Percentiles rank a stretch among this genome's conserved stretches.
These are phyloP conservation scores for Ganoderma lucidum DNA, from an alignment of 1,284 basidiomycete species.

Conservation along the genomic window DNA sequence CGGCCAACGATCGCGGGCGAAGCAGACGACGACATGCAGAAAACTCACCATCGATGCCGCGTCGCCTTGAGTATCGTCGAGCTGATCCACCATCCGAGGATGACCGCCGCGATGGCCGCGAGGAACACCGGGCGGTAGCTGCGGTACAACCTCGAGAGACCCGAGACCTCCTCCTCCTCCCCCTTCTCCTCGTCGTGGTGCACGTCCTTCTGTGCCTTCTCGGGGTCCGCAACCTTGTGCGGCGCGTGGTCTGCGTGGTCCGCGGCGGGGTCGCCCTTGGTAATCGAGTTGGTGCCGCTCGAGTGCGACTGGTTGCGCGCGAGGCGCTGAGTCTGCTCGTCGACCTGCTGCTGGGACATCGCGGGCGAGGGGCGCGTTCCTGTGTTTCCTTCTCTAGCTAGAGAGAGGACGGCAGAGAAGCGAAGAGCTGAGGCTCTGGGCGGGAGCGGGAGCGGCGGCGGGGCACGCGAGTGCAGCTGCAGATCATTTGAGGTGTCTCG, in stretches of 20 bases:
- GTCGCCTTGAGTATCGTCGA: conserved; percentile 72
- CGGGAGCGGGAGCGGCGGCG: conserved; percentile 14
- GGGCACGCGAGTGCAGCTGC: conserved; percentile 20
- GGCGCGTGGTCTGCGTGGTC: conserved; percentile 39
- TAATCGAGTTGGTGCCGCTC: conserved; percentile 29
- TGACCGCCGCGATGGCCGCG: conserved; percentile 59
- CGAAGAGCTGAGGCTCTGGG: conserved; percentile 8
- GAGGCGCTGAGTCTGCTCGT: conserved; percentile 10
- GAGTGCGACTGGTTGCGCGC: conserved; percentile 34
- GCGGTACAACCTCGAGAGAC: conserved; percentile 33
- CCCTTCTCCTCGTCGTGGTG: conserved; percentile 25
- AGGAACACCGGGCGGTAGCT: conserved; percentile 55
- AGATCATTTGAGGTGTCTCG: neutral
- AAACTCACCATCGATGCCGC: conserved; percentile 70
- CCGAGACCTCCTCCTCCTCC: conserved; percentile 38
- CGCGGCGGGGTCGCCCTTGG: conserved; percentile 43
- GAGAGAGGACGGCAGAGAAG: conserved; percentile 7
- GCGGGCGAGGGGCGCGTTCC: conserved; percentile 4
- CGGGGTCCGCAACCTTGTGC: conserved; percentile 38
- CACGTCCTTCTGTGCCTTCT: conserved; percentile 35
- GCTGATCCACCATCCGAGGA: conserved; percentile 86
- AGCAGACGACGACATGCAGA: conserved; percentile 23
- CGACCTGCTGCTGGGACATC: conserved; percentile 14
- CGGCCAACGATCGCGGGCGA: conserved; percentile 4
- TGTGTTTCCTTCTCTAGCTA: conserved; percentile 2